phyloP scores from a whole-genome alignment of 805 yeast species.

The Ogataea pilisensis region DNA sequence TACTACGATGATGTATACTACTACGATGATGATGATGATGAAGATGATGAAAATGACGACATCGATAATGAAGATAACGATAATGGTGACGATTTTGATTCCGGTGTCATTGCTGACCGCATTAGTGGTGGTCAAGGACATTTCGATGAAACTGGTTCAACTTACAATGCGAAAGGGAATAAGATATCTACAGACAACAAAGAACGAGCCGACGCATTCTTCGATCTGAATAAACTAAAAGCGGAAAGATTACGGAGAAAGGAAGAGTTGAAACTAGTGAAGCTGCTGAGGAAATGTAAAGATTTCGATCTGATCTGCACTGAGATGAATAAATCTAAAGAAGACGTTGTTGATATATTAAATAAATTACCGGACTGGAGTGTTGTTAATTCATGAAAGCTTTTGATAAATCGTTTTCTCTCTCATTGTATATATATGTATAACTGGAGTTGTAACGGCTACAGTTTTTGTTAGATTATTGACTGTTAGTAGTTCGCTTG shows the following conservation, averaged over 20 bases:
- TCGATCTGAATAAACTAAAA: conserved; percentile 18
- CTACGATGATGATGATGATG: conserved; percentile 10
- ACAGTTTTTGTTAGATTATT: too few relatives aligned
- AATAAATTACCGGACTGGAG: conserved; percentile 44
- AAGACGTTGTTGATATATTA: conserved; percentile 49
- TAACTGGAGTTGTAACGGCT: too few relatives aligned
- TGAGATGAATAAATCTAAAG: conserved; percentile 51
- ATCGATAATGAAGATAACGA: neutral
- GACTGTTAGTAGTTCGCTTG: too few relatives aligned
- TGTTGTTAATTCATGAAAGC: conserved; percentile 33
- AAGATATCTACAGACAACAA: neutral
- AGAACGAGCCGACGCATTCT: conserved; percentile 22
- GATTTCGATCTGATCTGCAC: conserved; percentile 69
- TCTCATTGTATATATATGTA: too few relatives aligned
- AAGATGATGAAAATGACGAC: conserved; percentile 4
- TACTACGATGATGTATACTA: too few relatives aligned
- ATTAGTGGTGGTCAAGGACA: too few relatives aligned
- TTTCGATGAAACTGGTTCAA: too few relatives aligned
- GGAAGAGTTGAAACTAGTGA: conserved; percentile 36
- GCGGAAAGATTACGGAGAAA: conserved; percentile 19
- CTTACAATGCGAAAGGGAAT: too few relatives aligned
- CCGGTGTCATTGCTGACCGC: too few relatives aligned
- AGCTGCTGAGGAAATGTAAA: conserved; percentile 47
- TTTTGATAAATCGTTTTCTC: neutral
- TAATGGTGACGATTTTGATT: neutral